These are phyloP conservation scores for Kalanchoe fedtschenkoi DNA, from an alignment of 164 flowering plant species.

Conservation along the genomic window DNA sequence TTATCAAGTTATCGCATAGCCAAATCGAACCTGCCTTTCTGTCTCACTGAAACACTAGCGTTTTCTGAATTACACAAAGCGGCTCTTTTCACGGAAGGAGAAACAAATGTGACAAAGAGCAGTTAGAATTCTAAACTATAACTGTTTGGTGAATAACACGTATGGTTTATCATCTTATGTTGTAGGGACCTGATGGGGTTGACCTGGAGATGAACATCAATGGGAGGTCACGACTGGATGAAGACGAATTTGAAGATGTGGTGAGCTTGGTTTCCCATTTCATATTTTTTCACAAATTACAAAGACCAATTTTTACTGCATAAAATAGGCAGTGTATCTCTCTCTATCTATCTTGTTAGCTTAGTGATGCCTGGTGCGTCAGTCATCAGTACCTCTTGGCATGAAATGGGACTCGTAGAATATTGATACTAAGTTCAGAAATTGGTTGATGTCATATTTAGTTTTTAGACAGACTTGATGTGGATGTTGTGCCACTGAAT, in stretches of 20 bases:
- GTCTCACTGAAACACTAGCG: neutral
- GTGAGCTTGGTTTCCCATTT: conserved; percentile 16
- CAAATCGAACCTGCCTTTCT: neutral
- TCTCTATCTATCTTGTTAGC: too few relatives aligned
- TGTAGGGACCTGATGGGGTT: conserved; percentile 58
- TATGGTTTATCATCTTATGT: conserved; percentile 6
- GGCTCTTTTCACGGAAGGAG: too few relatives aligned
- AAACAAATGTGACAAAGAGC: too few relatives aligned
- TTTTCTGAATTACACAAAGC: neutral
- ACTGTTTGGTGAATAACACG: neutral
- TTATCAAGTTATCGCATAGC: neutral
- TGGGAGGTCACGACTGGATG: conserved; percentile 25
- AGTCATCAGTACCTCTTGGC: too few relatives aligned
- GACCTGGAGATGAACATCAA: conserved; percentile 68
- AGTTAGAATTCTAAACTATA: neutral
- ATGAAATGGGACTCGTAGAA: too few relatives aligned
- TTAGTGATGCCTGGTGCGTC: too few relatives aligned
- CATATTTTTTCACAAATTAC: neutral
- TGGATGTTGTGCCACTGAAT: neutral
- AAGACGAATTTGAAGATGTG: conserved; percentile 44
- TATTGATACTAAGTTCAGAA: neutral
- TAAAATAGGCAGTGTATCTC: too few relatives aligned
- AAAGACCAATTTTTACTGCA: too few relatives aligned
- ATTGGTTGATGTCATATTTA: neutral
- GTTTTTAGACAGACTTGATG: too few relatives aligned